phyloP scores from a whole-genome alignment of 106 monocot species.

The Dendrobium huoshanense region DNA sequence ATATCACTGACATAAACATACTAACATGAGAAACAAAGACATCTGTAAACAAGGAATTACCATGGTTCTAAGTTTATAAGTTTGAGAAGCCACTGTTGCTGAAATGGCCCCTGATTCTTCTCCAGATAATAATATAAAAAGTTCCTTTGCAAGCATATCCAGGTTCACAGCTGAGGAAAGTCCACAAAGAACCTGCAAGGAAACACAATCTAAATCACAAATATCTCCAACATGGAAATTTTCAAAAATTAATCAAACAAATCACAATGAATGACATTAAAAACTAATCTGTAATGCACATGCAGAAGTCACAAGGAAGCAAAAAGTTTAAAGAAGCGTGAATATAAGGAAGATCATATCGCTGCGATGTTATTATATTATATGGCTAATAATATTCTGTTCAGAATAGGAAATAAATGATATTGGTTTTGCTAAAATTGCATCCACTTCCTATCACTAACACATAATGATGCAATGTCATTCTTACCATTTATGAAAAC shows the following conservation, averaged over 20 bases:
- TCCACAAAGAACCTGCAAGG: slow-evolving; percentile 74
- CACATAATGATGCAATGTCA: too few relatives aligned
- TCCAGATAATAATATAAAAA: slow-evolving; percentile 39
- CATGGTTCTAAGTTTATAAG: slow-evolving; percentile 66
- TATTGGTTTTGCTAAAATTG: too few relatives aligned
- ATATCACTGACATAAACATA: too few relatives aligned
- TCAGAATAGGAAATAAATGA: not conserved
- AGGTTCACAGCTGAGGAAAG: slow-evolving; percentile 52
- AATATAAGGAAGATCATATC: not conserved
- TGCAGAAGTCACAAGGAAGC: not conserved
- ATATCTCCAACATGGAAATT: not conserved
- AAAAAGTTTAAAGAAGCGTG: not conserved
- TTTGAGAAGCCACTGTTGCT: slow-evolving; percentile 55
- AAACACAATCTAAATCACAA: slow-evolving; percentile 2
- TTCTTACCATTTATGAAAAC: too few relatives aligned
- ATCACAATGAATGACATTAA: not conserved
- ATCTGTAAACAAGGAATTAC: slow-evolving; percentile 30
- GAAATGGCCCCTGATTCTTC: slow-evolving; percentile 30
- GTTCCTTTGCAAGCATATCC: slow-evolving; percentile 43
- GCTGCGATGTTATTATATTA: not conserved
- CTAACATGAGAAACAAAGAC: too few relatives aligned
- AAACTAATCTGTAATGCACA: not conserved
- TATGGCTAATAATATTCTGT: not conserved
- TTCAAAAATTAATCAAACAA: slow-evolving; percentile 2
- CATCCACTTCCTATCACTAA: too few relatives aligned